phyloP scores from a whole-genome alignment of 345 rosid genomes.

The Gossypium mustelinum region DNA sequence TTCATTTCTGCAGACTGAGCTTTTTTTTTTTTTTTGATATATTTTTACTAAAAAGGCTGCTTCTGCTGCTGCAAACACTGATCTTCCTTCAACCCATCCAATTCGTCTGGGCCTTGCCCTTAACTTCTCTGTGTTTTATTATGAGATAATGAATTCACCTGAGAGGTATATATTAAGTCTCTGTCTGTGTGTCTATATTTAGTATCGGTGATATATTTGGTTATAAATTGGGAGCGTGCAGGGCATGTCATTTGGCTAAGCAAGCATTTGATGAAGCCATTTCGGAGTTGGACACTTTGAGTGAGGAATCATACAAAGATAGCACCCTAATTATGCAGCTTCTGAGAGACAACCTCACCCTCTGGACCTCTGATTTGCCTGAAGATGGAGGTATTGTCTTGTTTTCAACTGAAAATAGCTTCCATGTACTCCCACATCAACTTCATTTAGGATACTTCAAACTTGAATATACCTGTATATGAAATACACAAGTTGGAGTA shows the following conservation, averaged over 20 bases:
- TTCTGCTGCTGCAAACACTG: slow-evolving; percentile 75
- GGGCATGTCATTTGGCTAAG: slow-evolving; percentile 98
- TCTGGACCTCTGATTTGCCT: slow-evolving; percentile 99
- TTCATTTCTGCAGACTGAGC: neutral
- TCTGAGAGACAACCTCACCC: slow-evolving; percentile 94
- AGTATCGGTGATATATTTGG: neutral
- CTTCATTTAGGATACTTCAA: too few species aligned
- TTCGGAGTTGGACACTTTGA: slow-evolving; percentile 90
- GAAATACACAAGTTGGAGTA: too few species aligned
- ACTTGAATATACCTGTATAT: too few species aligned
- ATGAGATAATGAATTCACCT: slow-evolving; percentile 99
- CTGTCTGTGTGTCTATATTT: neutral
- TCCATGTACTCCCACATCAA: neutral
- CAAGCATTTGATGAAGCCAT: slow-evolving; percentile 99
- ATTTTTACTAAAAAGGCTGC: slow-evolving; percentile 54
- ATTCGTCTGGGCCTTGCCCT: slow-evolving; percentile 99
- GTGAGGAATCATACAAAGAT: slow-evolving; percentile 97
- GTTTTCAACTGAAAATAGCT: neutral
- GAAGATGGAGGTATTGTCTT: slow-evolving; percentile 77
- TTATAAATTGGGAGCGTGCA: slow-evolving; percentile 27
- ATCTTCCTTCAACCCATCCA: slow-evolving; percentile 95
- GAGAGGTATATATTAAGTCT: slow-evolving; percentile 50
- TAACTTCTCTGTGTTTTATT: slow-evolving; percentile 96
- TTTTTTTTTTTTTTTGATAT: slow-evolving; percentile 4
- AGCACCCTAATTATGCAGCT: slow-evolving; percentile 99